Base-by-base conservation (phyloP, 208 protist species). In the Angomonas deanei region DNA sequence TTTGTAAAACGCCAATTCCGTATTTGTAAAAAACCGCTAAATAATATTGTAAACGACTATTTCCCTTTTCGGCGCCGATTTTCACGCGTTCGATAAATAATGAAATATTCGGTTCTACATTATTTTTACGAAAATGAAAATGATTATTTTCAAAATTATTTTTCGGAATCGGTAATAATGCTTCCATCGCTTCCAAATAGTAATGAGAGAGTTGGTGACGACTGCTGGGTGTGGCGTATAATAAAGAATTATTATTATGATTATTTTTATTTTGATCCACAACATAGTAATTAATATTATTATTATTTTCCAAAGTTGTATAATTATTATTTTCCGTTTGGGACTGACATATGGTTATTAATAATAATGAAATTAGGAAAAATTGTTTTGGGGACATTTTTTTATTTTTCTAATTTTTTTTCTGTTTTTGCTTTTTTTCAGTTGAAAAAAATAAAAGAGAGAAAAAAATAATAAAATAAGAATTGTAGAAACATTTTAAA, bases 21-120 rank as follows among this genome's bases (percentile, higher is more conserved):
- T 86, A 84, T 28, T 79, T 62, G 63, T 96, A 74, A 48, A 93
- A 67, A 3, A 93, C 82, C 0, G 82, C 91, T 2, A 93, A 72
- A n/a, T 91, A 64, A 72, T 76, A 93, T 46, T 96, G 87, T 55
- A 89, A 52, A 5, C 75, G 78, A 23, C 80, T 66, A 61, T 93
- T 75, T n/a, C 91, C 91, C 28, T 69, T 71, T 36, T 64, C 61
- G 27, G 64, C 78, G n/a, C 72, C 79, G 26, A 81, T 63, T 26
- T 74, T 63, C 19, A 82, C 69, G 26, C 71, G 72, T 48, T 70
- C 64, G 13, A 88, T 67, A 27, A 83, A 24, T 8, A 26, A 21
- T 13, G 8, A 38, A 3, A 55, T 15, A 28, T 55, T 15, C 36
- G 36, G 36, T 42, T n/a, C n/a, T n/a, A n/a, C n/a, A n/a, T n/a